Base-by-base conservation (phyloP, 768 basidiomycete species). In the Lactarius quietus region DNA sequence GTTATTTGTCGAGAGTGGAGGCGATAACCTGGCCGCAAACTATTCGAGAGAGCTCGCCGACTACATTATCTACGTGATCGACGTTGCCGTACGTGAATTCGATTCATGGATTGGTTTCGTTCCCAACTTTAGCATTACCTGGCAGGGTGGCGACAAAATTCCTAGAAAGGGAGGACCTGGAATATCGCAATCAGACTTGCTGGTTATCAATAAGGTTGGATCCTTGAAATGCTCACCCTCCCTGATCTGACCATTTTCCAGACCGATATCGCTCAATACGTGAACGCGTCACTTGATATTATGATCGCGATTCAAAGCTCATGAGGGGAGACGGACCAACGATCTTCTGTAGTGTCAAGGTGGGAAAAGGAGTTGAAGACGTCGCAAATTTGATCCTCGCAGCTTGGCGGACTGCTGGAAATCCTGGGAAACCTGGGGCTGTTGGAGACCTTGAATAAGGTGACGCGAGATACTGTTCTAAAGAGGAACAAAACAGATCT, bases 131-230 rank as follows among this genome's bases (percentile, higher is more conserved):
- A 20, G 23, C 48, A 18, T 20, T 51, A 20, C n/a, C 17, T 18
- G 28, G 36, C 68, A 92, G 90, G 96, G 97, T 12, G 96, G 96
- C 1, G 96, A 99, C 78, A 99, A 99, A 78, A 95, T 99, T 68
- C 97, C 97, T 26, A 83, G 96, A 28, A 99, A 99, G 79, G 96
- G 97, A 6, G 97, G 96, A 1, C 97, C 96, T 1, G 97, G 96
- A 12, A 98, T 99, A 70, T 95, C 94, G 1, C 91, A 95, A 72
- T 96, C 94, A 1, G 97, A 98, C 78, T 79, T 99, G 14, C 79
- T 99, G 61, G 86, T 99, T 29, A 86, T 98, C 70, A 98, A 98
- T 81, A 99, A 99, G 83, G 95, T 89, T 26, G 6, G 6, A 39
- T 59, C 14, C 74, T 62, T 48, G 8, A 38, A 38, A 38, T 35